Evolutionary conservation across 2,329 filamentous ascomycete species (phyloP), one percentile per base, ranked within the genome.

Genomic region (Aspergillus fructus): DNA sequence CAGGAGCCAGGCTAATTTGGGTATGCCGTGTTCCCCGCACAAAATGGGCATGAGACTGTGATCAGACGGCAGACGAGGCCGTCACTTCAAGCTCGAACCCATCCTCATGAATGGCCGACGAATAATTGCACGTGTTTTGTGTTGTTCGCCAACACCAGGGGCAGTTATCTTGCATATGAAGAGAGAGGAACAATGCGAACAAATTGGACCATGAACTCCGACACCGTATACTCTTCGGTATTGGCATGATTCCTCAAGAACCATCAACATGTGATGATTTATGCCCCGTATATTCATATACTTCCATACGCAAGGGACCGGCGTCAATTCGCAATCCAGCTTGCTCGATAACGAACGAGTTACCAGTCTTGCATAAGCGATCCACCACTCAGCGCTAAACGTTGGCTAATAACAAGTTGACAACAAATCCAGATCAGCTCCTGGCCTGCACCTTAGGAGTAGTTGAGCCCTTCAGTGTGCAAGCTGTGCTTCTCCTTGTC

Each of bases 21-120:
- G 21, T 57, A 48, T 53, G 39, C 27, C 50, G 48, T 27, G 37
- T 58, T 54, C 55, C 55, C 55, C 55, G 55, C 55, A 53, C 50
- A 50, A 37, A 13, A 40, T 50, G 40, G 40, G 30, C 49, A 37
- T 33, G 24, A 23, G 42, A 24, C 6, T 47, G 39, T 53, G 50
- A 34, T 49, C 49, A 49, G 43, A 52, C 45, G 45, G 49, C 24
- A 52, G 37, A 19, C 24, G 34, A 30, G 24, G 23, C 30, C 52
- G 46, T 47, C 34, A 19, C 24, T 52, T n/a, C 13, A 11, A 30
- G 27, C 27, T 30, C 27, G 27, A 30, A 30, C 9, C 27, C 48
- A 45, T 24, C 43, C 27, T n/a, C 8, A 40, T 40, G 24, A 42
- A 33, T 40, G 27, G 37, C 45, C 9, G 19, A 37, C 42, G 23